Conservation (phyloP, 176 grass and related monocot genomes). For the Phyllostachys edulis region DNA sequence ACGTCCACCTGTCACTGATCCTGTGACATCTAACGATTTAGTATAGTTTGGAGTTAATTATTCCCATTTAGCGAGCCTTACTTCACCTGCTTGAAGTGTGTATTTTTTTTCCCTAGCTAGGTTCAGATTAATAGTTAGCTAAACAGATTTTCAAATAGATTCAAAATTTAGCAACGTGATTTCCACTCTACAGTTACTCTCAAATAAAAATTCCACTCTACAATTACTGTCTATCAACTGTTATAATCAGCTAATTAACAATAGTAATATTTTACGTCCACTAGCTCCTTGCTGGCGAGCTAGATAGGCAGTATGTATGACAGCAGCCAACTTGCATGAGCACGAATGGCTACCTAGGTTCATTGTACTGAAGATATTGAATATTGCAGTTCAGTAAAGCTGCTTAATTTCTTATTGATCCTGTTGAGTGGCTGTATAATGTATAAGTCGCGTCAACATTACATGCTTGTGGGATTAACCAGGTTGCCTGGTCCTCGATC, state of each 20-base stretch:
- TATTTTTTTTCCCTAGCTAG: too few relatives aligned
- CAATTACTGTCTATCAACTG: neutral
- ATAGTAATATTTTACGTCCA: neutral
- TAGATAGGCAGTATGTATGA: constrained; percentile 5
- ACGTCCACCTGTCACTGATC: neutral
- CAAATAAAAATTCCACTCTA: neutral
- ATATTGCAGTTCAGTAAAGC: neutral
- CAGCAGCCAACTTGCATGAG: constrained; percentile 21
- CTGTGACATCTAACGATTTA: neutral
- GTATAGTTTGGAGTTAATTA: neutral
- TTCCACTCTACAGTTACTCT: neutral
- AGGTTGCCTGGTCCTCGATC: neutral
- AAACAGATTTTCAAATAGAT: neutral
- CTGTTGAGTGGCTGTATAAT: neutral
- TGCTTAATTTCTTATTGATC: neutral
- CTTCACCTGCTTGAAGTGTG: neutral
- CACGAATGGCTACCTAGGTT: constrained; percentile 26
- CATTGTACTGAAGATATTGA: constrained; percentile 30
- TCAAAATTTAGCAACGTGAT: neutral
- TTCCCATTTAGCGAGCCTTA: neutral
- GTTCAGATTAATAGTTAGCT: neutral
- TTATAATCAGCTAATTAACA: neutral
- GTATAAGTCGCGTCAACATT: neutral
- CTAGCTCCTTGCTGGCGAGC: neutral
- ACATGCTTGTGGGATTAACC: neutral